Conservation (phyloP, 495 filamentous ascomycete genomes). For the Bacidia rubella region DNA sequence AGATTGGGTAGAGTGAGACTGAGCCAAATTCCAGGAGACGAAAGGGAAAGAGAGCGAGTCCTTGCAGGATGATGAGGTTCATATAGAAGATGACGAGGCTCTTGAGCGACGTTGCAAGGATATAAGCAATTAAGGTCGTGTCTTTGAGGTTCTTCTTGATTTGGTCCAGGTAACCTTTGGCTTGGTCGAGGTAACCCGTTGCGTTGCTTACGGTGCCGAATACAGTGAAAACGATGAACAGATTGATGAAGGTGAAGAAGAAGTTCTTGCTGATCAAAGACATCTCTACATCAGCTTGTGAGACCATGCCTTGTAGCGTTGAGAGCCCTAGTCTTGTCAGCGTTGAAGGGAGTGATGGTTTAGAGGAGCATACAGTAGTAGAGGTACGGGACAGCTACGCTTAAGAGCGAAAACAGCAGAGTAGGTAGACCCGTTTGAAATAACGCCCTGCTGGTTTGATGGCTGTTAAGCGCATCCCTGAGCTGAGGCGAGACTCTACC, state of each 20-base stretch:
- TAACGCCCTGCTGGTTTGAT: constrained; percentile 56
- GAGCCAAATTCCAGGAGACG: constrained; percentile 82
- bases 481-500: constrained; percentile 56
- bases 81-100: constrained; percentile 71
- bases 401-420: constrained; percentile 67
- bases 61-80: constrained; percentile 90
- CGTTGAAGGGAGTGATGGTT: background rate
- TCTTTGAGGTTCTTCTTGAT: constrained; percentile 64
- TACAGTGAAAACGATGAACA: constrained; percentile 88
- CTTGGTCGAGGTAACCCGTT: constrained; percentile 25
- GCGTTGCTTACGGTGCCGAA: constrained; percentile 68
- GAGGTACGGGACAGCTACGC: constrained; percentile 78
- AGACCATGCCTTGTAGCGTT: constrained; percentile 83
- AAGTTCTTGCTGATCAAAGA: constrained; percentile 97
- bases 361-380: constrained; percentile 63
- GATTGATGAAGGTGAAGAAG: constrained; percentile 98
- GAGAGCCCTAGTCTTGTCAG: constrained; percentile 44
- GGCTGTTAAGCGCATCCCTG: constrained; percentile 47
- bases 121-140: constrained; percentile 60
- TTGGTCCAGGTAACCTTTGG: constrained; percentile 51
- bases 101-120: constrained; percentile 63
- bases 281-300: constrained; percentile 85
- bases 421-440: constrained; percentile 84
- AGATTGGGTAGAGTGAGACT: constrained; percentile 72
- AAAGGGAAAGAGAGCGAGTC: constrained; percentile 82